These are phyloP conservation scores for Penstemon davidsonii DNA, from an alignment of 257 asterid genomes.

Conservation along the genomic window DNA sequence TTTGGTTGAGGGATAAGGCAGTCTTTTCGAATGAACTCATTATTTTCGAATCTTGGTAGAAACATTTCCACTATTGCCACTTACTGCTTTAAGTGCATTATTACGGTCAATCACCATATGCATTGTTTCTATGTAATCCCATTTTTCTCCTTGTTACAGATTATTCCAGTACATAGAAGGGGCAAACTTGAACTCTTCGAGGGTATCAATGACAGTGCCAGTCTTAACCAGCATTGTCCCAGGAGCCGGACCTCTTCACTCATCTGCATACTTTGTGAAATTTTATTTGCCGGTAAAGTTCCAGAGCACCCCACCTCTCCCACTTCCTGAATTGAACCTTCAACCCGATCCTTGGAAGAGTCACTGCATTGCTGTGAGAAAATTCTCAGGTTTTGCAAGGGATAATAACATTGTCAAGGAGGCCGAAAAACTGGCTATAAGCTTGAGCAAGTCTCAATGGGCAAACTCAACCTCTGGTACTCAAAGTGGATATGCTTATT, in stretches of 20 bases:
- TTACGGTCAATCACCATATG: no score
- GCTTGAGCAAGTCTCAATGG: slow-evolving; percentile 73
- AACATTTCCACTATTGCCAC: no score
- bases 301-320: slow-evolving; percentile 67
- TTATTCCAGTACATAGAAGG: slow-evolving; percentile 79
- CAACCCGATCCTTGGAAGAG: slow-evolving; percentile 51
- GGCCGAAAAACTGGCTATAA: slow-evolving; percentile 68
- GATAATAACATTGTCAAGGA: slow-evolving; percentile 74
- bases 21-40: no score
- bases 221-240: slow-evolving; percentile 82
- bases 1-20: no score
- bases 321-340: slow-evolving; percentile 76
- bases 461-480: slow-evolving; percentile 50
- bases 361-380: slow-evolving; percentile 75
- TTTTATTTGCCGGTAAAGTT: slow-evolving; percentile 60
- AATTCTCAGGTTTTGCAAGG: slow-evolving; percentile 78
- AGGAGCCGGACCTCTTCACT: slow-evolving; percentile 80
- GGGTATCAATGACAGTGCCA: slow-evolving; percentile 69
- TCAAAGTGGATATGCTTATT: slow-evolving; percentile 55
- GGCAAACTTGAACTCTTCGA: slow-evolving; percentile 73
- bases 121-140: background rate
- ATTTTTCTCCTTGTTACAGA: slow-evolving; percentile 33
- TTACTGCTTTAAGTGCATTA: no score
- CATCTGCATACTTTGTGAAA: slow-evolving; percentile 66
- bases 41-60: no score